A percentile compares a stretch with the other conserved stretches of the same genome.
These are phyloP conservation scores for Talaromyces borbonicus DNA, from an alignment of 495 filamentous ascomycete genomes.

Conservation along the genomic window DNA sequence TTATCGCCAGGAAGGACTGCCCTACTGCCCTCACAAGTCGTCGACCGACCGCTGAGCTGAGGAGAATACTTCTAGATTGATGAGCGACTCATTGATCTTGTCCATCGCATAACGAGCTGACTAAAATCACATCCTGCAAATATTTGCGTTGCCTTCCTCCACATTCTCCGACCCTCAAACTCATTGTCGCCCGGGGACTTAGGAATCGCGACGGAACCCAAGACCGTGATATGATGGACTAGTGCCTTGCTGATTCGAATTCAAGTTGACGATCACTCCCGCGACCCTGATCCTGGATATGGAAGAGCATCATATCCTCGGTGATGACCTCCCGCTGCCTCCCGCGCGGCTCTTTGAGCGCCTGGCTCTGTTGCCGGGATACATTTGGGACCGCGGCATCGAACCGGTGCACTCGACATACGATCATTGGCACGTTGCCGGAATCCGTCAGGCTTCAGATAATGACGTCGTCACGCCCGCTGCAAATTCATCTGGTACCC, in stretches of 20 bases:
- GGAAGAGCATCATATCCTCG: constrained; percentile 23
- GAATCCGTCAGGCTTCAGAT: constrained; percentile 35
- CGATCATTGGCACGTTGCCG: constrained; percentile 62
- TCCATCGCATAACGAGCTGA: too few relatives aligned
- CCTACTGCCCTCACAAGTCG: background rate
- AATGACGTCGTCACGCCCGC: constrained; percentile 32
- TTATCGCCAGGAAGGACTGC: constrained; percentile 1
- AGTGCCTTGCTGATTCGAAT: background rate
- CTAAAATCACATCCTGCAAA: too few relatives aligned
- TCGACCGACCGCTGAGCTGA: too few relatives aligned
- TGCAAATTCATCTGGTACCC: constrained; percentile 35
- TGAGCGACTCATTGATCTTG: too few relatives aligned
- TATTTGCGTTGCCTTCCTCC: too few relatives aligned
- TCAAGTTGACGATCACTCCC: background rate
- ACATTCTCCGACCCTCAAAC: too few relatives aligned
- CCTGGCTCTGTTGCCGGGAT: constrained; percentile 60
- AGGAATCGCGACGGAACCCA: too few relatives aligned
- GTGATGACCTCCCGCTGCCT: constrained; percentile 56
- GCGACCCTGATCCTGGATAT: constrained; percentile 5
- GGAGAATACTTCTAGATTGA: too few relatives aligned
- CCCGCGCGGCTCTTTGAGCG: constrained; percentile 64
- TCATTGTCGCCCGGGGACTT: too few relatives aligned
- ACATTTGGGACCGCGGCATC: constrained; percentile 62
- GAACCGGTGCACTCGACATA: constrained; percentile 75
- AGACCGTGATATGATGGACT: background rate